phyloP scores from a whole-genome alignment of 2,329 filamentous ascomycete genomes.

The Colletotrichum theobromicola region DNA sequence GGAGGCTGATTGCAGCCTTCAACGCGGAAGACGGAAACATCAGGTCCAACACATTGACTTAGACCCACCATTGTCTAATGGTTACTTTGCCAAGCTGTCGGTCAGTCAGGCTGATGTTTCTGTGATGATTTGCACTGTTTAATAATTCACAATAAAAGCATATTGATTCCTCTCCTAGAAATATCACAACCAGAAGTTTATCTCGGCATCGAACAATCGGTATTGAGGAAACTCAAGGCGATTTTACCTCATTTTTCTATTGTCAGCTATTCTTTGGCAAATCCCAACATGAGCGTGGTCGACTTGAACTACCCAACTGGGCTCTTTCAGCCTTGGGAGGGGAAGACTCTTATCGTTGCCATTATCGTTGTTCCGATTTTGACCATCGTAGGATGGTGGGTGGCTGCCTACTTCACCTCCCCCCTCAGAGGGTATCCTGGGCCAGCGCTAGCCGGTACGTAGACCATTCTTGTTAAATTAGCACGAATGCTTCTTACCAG shows the following conservation, averaged over 20 bases:
- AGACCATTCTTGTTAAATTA: neutral
- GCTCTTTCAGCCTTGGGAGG: neutral
- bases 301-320: neutral
- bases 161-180: neutral
- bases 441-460: slow-evolving; percentile 26
- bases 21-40: neutral
- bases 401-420: slow-evolving; percentile 10
- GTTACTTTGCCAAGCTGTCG: neutral
- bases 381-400: neutral
- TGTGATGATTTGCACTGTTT: neutral
- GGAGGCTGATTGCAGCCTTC: neutral
- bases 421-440: slow-evolving; percentile 24
- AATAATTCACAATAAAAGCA: neutral
- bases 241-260: neutral
- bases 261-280: neutral
- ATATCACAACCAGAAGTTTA: neutral
- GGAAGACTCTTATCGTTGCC: neutral
- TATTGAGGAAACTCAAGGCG: neutral
- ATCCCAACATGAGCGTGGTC: neutral
- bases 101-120: neutral
- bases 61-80: neutral
- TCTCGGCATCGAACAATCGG: neutral
- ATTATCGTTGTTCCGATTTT: neutral
- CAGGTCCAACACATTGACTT: neutral
- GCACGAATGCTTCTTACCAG: neutral